These are phyloP conservation scores for Aquilaria malaccensis DNA, from an alignment of 345 rosid species.

Conservation along the genomic window DNA sequence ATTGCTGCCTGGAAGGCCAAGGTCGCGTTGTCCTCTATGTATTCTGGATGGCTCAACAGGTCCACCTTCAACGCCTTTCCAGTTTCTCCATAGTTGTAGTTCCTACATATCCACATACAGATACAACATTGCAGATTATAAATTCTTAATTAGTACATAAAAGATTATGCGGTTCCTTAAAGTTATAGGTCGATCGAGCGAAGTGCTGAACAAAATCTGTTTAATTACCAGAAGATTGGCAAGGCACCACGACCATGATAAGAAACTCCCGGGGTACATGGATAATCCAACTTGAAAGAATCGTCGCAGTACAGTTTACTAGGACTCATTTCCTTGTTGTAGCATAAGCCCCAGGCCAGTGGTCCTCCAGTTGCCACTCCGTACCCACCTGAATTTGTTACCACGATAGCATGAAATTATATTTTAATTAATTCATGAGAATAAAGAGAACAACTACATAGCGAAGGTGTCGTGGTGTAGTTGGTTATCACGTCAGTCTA, in stretches of 20 bases:
- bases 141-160: not conserved
- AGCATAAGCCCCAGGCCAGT: conserved; percentile 84
- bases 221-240: conserved; percentile 62
- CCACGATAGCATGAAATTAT: too few relatives aligned
- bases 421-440: too few relatives aligned
- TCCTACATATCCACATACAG: conserved; percentile 29
- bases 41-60: conserved; percentile 60
- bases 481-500: conserved; percentile 79
- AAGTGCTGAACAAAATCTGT: not conserved
- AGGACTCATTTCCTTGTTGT: conserved; percentile 90
- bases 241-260: conserved; percentile 90
- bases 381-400: conserved; percentile 57
- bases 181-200: not conserved
- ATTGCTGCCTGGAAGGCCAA: conserved; percentile 75
- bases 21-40: conserved; percentile 68
- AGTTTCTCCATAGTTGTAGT: conserved; percentile 74
- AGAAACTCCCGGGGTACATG: conserved; percentile 71
- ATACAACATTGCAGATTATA: too few relatives aligned
- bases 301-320: conserved; percentile 65
- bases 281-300: conserved; percentile 53
- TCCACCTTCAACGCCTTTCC: conserved; percentile 72
- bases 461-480: conserved; percentile 54
- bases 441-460: too few relatives aligned
- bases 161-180: not conserved
- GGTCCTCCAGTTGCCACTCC: conserved; percentile 96